Evolutionary conservation across 768 basidiomycete genomes (phyloP).

Genomic region (Lactarius tabidus): DNA sequence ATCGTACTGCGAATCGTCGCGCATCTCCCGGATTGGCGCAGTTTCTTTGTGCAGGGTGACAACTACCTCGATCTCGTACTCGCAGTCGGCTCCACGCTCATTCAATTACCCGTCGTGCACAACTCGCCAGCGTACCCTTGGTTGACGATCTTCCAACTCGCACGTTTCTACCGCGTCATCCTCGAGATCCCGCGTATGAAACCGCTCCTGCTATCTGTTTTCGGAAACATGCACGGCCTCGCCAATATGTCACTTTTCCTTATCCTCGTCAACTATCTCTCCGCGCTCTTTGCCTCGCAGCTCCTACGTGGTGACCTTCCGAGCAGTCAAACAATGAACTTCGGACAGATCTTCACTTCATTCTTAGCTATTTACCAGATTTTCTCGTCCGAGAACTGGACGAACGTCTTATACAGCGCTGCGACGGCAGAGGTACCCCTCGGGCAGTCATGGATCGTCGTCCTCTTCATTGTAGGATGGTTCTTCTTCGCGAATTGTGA

Average conservation of each 20-base stretch:
- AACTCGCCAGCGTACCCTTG: slow-evolving; percentile 69
- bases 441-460: slow-evolving; percentile 65
- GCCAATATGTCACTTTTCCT: slow-evolving; percentile 91
- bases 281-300: slow-evolving; percentile 78
- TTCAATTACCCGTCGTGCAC: slow-evolving; percentile 79
- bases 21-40: slow-evolving; percentile 77
- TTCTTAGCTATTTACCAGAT: slow-evolving; percentile 87
- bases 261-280: slow-evolving; percentile 80
- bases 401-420: slow-evolving; percentile 62
- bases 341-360: slow-evolving; percentile 76
- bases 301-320: slow-evolving; percentile 79
- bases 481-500: slow-evolving; percentile 88
- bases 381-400: slow-evolving; percentile 94
- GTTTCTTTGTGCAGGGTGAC: slow-evolving; percentile 54
- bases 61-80: slow-evolving; percentile 78
- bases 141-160: slow-evolving; percentile 85
- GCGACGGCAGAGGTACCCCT: slow-evolving; percentile 56
- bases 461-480: slow-evolving; percentile 77
- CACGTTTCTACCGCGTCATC: slow-evolving; percentile 89
- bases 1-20: slow-evolving; percentile 71
- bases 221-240: slow-evolving; percentile 89
- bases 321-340: slow-evolving; percentile 55
- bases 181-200: slow-evolving; percentile 88
- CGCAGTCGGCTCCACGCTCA: slow-evolving; percentile 69
- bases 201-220: slow-evolving; percentile 78